Base-by-base conservation (phyloP, 495 filamentous ascomycete species). In the Aspergillus hancockii region DNA sequence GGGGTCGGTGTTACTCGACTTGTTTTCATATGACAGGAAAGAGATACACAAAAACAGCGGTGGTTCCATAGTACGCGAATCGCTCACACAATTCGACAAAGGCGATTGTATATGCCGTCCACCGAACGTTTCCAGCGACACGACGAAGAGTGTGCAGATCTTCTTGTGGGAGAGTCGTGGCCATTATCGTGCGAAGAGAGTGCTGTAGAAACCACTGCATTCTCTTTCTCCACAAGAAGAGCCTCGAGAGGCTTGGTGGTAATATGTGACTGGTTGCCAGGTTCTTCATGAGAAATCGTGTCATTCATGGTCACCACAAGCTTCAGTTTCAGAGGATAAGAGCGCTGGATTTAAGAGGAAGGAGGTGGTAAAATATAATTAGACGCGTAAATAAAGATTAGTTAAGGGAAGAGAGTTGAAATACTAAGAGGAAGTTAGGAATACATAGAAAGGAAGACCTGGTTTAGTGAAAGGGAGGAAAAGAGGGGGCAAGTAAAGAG, bases 51-150 rank as follows among this genome's bases (percentile, higher is more conserved):
- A 84, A 89, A 49, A 91, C 86, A 40, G 83, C 85, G 19, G 83
- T 88, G n/a, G 87, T 89, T 54, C 89, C 90, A 67, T 91, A 91
- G 76, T 89, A 92, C 8, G 86, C 87, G 74, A 91, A 90, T 36
- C 89, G 86, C 76, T 93, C 90, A 73, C 84, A 88, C 55, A 91
- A 69, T 72, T 93, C 90, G 49, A 90, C 82, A 62, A 91, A 86
- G 19, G 86, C 88, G 52, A 93, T 81, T 22, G 86, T 87, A 64
- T 84, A 92, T 10, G 81, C 79, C 14, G 73, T 81, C 77, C 77
- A 86, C 18, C 83, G 87, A 28, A 93, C 80, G 38, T 76, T 79
- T 50, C 82, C 89, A 25, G 88, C 75, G 2, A 92, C 78, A 52
- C 89, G 84, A 23, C 81, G 84, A 3, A 92, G 79, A 8, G 81